These are phyloP conservation scores for Aspergillus pseudotamarii DNA, from an alignment of 2,329 filamentous ascomycete species.

Conservation along the genomic window DNA sequence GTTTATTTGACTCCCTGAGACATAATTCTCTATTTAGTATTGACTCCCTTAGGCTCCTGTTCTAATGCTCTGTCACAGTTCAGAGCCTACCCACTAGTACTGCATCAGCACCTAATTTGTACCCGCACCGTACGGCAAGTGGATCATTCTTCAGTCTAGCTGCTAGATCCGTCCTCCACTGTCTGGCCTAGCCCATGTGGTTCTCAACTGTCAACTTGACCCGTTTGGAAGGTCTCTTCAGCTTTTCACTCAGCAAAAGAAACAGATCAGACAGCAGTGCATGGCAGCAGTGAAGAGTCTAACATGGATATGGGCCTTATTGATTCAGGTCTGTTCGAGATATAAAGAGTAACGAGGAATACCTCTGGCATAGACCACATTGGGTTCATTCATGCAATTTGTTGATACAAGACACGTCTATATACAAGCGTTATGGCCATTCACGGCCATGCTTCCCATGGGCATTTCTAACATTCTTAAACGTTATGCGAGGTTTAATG, in stretches of 20 bases:
- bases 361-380: not conserved
- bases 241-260: constrained; percentile 43
- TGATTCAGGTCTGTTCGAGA: not conserved
- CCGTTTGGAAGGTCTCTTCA: constrained; percentile 36
- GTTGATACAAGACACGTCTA: not conserved
- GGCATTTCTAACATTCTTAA: not conserved
- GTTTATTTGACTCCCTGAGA: not conserved
- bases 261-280: constrained; percentile 38
- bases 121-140: constrained; percentile 30
- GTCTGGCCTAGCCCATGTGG: constrained; percentile 30
- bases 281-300: not conserved
- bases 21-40: not conserved
- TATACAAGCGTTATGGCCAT: not conserved
- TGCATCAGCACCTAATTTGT: constrained; percentile 33
- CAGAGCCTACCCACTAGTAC: constrained; percentile 31
- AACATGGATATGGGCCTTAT: not conserved
- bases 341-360: not conserved
- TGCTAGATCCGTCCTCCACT: constrained; percentile 34
- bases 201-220: constrained; percentile 36
- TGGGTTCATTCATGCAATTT: not conserved
- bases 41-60: not conserved
- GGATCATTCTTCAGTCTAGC: constrained; percentile 33
- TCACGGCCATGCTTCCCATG: not conserved
- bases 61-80: constrained; percentile 25
- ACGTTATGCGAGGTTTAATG: not conserved